Conservation (phyloP, 192 early-diverging fungal genomes). For the Coemansia sp. region DNA sequence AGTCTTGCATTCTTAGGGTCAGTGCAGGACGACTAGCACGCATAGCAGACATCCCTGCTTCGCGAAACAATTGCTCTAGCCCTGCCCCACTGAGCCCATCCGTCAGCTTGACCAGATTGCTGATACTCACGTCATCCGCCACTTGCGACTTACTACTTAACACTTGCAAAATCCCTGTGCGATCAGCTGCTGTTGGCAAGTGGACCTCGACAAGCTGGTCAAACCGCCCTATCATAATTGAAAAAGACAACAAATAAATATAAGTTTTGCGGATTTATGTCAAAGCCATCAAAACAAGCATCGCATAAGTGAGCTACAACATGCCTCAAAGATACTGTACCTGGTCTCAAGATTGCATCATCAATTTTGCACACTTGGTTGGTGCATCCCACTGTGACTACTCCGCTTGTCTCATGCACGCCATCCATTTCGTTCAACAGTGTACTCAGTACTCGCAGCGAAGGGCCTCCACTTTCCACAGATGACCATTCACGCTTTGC, state of each 20-base stretch:
- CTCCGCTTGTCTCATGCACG: slow-evolving; percentile 79
- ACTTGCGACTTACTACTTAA: slow-evolving; percentile 67
- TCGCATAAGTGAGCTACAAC: neutral
- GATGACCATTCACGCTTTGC: slow-evolving; percentile 68
- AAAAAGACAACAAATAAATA: neutral
- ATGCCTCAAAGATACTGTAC: slow-evolving; percentile 29
- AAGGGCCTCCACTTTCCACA: slow-evolving; percentile 73
- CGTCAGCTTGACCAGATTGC: slow-evolving; percentile 27
- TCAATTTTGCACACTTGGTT: slow-evolving; percentile 89
- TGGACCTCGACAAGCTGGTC: slow-evolving; percentile 82
- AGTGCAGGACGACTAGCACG: slow-evolving; percentile 14
- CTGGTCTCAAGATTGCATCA: slow-evolving; percentile 78
- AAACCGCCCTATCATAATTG: slow-evolving; percentile 68
- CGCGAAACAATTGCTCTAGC: slow-evolving; percentile 50
- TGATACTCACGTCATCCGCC: slow-evolving; percentile 56
- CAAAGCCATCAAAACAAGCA: neutral
- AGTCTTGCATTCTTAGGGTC: slow-evolving; percentile 26
- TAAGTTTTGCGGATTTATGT: neutral
- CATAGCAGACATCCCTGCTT: slow-evolving; percentile 49
- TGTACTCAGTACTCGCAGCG: slow-evolving; percentile 89
- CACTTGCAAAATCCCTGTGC: slow-evolving; percentile 71
- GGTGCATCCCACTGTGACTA: slow-evolving; percentile 92
- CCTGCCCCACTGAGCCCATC: slow-evolving; percentile 42
- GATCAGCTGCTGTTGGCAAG: slow-evolving; percentile 63
- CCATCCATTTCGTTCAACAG: slow-evolving; percentile 99